These are phyloP conservation scores for Scutellaria barbata DNA, from an alignment of 257 asterid species.

Conservation along the genomic window DNA sequence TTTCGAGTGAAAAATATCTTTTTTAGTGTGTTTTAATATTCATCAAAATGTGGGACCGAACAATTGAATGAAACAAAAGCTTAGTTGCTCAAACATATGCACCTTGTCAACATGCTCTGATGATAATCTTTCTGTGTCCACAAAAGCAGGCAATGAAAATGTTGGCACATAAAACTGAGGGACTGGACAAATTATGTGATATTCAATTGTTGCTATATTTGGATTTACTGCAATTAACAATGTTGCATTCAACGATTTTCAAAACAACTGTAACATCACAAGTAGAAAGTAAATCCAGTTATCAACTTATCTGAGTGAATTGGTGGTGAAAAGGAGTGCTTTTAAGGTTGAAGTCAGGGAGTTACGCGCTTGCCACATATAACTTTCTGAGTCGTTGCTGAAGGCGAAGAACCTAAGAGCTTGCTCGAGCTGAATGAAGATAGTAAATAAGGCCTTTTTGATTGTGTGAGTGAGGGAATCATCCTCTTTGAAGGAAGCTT, in stretches of 20 bases:
- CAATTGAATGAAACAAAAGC: neutral
- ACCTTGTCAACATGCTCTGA: neutral
- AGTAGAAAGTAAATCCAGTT: neutral
- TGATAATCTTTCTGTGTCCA: neutral
- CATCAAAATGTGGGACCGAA: too few species aligned
- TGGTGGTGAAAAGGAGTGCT: neutral
- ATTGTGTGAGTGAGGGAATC: constrained; percentile 35
- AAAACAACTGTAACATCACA: neutral
- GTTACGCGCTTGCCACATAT: constrained; percentile 38
- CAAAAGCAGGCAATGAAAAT: constrained; percentile 16
- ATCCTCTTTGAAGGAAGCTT: constrained; percentile 37
- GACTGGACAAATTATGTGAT: neutral
- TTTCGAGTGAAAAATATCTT: too few species aligned
- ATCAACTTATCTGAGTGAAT: constrained; percentile 4
- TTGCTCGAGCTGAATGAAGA: constrained; percentile 43
- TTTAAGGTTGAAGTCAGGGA: constrained; percentile 37
- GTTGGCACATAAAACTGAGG: neutral
- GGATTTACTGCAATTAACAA: constrained; percentile 6
- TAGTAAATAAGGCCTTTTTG: constrained; percentile 38
- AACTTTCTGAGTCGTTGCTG: constrained; percentile 40
- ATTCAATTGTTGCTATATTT: neutral
- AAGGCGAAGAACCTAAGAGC: constrained; percentile 60
- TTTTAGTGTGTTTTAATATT: too few species aligned
- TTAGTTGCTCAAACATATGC: neutral
- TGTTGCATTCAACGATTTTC: neutral